Conservation (phyloP, 306 rosid genomes). For the Cucurbita maxima region DNA sequence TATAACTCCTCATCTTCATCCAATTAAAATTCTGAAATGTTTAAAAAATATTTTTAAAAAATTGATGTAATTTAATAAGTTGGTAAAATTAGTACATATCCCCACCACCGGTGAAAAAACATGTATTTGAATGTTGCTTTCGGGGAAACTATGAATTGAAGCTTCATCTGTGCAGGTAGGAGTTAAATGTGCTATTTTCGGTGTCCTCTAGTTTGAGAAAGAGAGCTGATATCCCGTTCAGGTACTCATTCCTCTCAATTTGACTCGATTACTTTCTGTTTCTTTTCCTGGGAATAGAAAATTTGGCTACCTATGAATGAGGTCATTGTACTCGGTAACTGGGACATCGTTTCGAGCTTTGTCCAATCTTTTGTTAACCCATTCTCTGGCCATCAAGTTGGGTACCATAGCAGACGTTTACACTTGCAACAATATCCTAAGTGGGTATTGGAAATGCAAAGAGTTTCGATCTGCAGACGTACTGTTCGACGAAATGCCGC, state of each 20-base stretch:
- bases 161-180: neutral
- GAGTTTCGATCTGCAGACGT: constrained; percentile 23
- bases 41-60: too few species aligned
- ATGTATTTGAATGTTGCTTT: neutral
- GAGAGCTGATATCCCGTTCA: neutral
- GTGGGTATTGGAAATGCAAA: constrained; percentile 21
- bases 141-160: neutral
- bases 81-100: too few species aligned
- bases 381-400: constrained; percentile 42
- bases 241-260: neutral
- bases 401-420: constrained; percentile 35
- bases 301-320: constrained; percentile 31
- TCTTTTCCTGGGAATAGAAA: neutral
- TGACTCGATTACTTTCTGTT: neutral
- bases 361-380: constrained; percentile 25
- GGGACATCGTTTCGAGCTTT: constrained; percentile 18
- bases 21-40: too few species aligned
- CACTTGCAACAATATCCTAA: constrained; percentile 45
- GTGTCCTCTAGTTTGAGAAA: too few species aligned
- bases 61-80: too few species aligned
- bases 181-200: neutral
- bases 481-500: constrained; percentile 50
- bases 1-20: too few species aligned
- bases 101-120: too few species aligned
- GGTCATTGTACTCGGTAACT: constrained; percentile 21